Conservation (phyloP, 2,329 filamentous ascomycete genomes). For the Pseudopithomyces maydicus region DNA sequence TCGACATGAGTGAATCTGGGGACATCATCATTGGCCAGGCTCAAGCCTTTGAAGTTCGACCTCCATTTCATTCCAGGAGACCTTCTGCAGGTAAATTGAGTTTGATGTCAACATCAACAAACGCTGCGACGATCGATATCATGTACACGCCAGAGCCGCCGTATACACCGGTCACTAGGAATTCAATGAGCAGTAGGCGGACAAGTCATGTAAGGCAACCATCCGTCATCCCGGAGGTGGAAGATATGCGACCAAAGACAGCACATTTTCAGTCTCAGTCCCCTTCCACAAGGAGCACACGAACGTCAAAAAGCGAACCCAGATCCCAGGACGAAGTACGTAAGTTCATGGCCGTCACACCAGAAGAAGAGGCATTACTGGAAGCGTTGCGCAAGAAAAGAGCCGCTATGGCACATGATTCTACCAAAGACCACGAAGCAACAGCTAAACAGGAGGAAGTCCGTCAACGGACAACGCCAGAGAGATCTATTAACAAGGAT, state of each 20-base stretch:
- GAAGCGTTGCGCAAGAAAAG: conserved; percentile 57
- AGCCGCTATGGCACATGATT: conserved; percentile 51
- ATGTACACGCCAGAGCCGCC: conserved; percentile 43
- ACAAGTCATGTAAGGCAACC: conserved; percentile 42
- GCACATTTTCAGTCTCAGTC: conserved; percentile 27
- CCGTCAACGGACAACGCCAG: conserved; percentile 22
- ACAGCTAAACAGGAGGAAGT: conserved; percentile 39
- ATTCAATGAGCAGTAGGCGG: conserved; percentile 26
- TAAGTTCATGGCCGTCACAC: conserved; percentile 54
- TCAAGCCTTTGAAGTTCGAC: conserved; percentile 42
- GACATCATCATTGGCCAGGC: conserved; percentile 45
- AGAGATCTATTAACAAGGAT: conserved; percentile 11
- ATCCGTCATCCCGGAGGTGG: conserved; percentile 45
- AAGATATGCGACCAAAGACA: conserved; percentile 41
- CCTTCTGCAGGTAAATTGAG: conserved; percentile 40
- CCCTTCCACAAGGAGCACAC: conserved; percentile 32
- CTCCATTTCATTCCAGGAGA: conserved; percentile 20
- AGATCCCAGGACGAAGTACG: conserved; percentile 29
- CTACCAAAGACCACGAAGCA: conserved; percentile 43
- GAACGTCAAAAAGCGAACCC: conserved; percentile 41
- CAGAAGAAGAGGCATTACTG: conserved; percentile 55
- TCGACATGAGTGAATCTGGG: conserved; percentile 39
- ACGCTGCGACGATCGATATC: conserved; percentile 45
- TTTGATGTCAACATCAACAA: conserved; percentile 40
- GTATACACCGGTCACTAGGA: conserved; percentile 21